phyloP scores from a whole-genome alignment of 1,284 basidiomycete genomes.

The Veloboletus limbatus region DNA sequence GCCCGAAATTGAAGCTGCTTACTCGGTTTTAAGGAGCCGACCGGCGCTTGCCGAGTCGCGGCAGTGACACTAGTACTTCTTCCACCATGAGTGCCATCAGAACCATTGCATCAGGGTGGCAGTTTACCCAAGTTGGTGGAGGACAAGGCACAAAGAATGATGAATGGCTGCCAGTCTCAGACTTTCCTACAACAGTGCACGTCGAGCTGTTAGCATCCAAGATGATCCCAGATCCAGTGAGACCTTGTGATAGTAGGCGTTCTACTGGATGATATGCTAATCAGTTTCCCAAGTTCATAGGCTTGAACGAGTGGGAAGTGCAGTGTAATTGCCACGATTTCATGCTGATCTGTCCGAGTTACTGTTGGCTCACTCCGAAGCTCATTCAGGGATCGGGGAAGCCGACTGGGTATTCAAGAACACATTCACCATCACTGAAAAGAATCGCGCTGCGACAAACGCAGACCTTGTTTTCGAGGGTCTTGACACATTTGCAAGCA shows the following conservation, averaged over 20 bases:
- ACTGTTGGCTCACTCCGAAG: not conserved
- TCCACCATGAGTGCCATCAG: conserved; percentile 31
- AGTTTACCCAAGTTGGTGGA: conserved; percentile 65
- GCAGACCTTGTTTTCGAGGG: conserved; percentile 84
- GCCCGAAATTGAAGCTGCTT: too few species aligned
- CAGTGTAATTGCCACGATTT: conserved; percentile 57
- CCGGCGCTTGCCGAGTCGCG: too few species aligned
- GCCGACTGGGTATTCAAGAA: conserved; percentile 83
- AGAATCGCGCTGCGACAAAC: conserved; percentile 46
- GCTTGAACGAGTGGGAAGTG: conserved; percentile 81
- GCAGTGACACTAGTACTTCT: too few species aligned
- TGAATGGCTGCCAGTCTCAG: conserved; percentile 62
- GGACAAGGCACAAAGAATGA: conserved; percentile 54
- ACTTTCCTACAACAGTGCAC: conserved; percentile 81
- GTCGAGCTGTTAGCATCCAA: conserved; percentile 73
- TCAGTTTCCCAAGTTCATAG: conserved; percentile 52
- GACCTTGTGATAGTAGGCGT: conserved; percentile 26
- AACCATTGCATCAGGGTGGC: conserved; percentile 48
- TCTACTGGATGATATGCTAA: conserved; percentile 3
- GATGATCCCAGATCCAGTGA: conserved; percentile 78
- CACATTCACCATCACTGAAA: conserved; percentile 51
- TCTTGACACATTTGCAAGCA: conserved; percentile 79
- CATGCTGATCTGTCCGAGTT: conserved; percentile 20
- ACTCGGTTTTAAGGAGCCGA: too few species aligned
- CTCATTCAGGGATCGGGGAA: conserved; percentile 76